Evolutionary conservation across 2,329 filamentous ascomycete genomes (phyloP).

Genomic region (Aureobasidium sp.): DNA sequence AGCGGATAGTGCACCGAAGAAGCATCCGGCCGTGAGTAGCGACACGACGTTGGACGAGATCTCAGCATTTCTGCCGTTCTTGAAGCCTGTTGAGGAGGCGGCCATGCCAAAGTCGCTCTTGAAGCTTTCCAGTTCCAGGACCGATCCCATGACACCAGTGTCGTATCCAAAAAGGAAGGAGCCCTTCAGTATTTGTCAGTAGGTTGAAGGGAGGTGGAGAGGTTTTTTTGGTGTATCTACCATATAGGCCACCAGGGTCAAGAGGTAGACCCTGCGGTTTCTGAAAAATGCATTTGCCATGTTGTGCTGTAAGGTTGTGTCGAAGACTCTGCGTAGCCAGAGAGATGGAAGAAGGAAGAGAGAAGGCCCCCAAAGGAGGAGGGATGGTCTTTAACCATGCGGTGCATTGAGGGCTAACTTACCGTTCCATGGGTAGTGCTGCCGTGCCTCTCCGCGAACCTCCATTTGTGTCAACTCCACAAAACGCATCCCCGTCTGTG

Average conservation of each 20-base stretch:
- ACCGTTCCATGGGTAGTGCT: neutral
- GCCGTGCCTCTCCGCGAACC: neutral
- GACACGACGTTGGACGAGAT: conserved; percentile 61
- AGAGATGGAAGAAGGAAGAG: neutral
- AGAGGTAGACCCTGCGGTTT: conserved; percentile 36
- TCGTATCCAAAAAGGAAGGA: conserved; percentile 29
- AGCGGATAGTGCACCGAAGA: conserved; percentile 52
- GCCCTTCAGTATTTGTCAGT: conserved; percentile 18
- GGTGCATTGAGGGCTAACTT: neutral
- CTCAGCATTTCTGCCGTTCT: conserved; percentile 30
- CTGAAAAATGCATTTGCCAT: conserved; percentile 24
- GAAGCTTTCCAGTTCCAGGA: conserved; percentile 51
- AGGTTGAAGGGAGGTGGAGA: neutral
- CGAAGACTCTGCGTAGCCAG: neutral
- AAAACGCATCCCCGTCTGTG: neutral
- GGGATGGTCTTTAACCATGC: neutral
- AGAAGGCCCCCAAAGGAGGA: neutral
- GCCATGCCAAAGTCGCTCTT: conserved; percentile 27
- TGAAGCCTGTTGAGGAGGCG: conserved; percentile 44
- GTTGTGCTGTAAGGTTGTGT: neutral
- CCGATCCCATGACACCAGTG: conserved; percentile 59
- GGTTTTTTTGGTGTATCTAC: conserved; percentile 20
- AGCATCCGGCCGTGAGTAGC: conserved; percentile 59
- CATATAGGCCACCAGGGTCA: conserved; percentile 35
- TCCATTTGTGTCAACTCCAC: neutral